These are phyloP conservation scores for Zoysia japonica DNA, from an alignment of 176 grass and related monocot genomes.

Conservation along the genomic window DNA sequence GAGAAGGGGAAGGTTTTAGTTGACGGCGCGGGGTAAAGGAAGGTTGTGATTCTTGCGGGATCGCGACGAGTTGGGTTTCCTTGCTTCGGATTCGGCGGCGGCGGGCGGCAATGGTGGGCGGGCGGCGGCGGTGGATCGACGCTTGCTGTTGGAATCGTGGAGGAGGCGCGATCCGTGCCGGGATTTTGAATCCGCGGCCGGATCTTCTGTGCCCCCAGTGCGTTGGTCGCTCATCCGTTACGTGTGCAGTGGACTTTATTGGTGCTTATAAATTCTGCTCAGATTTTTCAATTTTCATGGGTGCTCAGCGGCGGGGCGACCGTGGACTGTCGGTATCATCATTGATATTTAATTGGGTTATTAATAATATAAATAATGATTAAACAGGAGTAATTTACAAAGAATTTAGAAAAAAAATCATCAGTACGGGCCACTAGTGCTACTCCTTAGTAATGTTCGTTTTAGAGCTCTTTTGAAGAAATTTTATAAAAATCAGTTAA, in stretches of 20 bases:
- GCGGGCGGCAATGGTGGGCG: not conserved
- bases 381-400: too few relatives aligned
- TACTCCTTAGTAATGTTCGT: too few relatives aligned
- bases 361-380: too few relatives aligned
- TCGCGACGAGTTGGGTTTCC: conserved; percentile 3
- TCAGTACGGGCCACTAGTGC: too few relatives aligned
- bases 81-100: conserved; percentile 31
- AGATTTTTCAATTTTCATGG: too few relatives aligned
- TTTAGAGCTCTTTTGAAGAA: too few relatives aligned
- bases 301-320: too few relatives aligned
- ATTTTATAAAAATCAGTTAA: too few relatives aligned
- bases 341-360: too few relatives aligned
- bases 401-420: too few relatives aligned
- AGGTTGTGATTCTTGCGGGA: conserved; percentile 22
- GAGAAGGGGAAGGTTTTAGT: conserved; percentile 18
- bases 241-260: not conserved
- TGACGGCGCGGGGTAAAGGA: conserved; percentile 1
- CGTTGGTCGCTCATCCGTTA: too few relatives aligned
- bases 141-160: conserved; percentile 34
- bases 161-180: conserved; percentile 1
- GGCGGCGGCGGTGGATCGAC: conserved; percentile 1
- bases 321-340: too few relatives aligned
- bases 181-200: conserved; percentile 39
- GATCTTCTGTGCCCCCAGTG: conserved; percentile 10
- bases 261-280: not conserved